Conservation (phyloP, 179 eudicot genomes). For the Silene coronaria region DNA sequence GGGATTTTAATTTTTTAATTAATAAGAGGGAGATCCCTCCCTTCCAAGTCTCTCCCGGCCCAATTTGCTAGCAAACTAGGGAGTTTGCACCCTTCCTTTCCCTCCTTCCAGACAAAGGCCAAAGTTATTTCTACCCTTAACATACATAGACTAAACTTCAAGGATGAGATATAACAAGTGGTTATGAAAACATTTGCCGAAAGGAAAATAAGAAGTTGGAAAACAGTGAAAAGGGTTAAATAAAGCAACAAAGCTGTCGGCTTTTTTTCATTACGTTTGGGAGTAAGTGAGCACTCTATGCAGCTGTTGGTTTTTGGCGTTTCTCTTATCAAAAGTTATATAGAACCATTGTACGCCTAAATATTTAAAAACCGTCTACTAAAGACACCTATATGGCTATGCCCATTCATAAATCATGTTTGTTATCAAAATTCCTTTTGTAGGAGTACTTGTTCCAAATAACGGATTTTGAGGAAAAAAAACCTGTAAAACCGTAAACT, state of each 20-base stretch:
- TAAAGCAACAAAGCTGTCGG: neutral
- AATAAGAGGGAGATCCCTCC: too few relatives aligned
- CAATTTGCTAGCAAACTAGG: neutral
- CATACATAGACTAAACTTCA: slow-evolving; percentile 1
- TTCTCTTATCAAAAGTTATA: neutral
- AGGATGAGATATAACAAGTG: neutral
- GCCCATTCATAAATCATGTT: neutral
- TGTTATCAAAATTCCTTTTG: neutral
- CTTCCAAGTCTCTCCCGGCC: neutral
- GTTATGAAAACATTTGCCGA: neutral
- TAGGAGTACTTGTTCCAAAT: neutral
- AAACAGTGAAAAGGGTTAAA: neutral
- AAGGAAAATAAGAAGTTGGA: neutral
- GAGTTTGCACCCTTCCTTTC: neutral
- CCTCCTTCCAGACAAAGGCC: neutral
- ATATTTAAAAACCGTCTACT: too few relatives aligned
- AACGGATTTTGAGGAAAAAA: neutral
- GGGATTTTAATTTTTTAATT: too few relatives aligned
- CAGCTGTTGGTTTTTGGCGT: neutral
- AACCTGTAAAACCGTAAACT: neutral
- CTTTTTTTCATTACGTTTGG: neutral
- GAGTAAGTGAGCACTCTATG: neutral
- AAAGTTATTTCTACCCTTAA: neutral
- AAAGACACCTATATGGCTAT: neutral
- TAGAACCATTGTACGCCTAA: neutral